Conservation (phyloP, 768 basidiomycete species). For the Macrolepiota fuliginosa region DNA sequence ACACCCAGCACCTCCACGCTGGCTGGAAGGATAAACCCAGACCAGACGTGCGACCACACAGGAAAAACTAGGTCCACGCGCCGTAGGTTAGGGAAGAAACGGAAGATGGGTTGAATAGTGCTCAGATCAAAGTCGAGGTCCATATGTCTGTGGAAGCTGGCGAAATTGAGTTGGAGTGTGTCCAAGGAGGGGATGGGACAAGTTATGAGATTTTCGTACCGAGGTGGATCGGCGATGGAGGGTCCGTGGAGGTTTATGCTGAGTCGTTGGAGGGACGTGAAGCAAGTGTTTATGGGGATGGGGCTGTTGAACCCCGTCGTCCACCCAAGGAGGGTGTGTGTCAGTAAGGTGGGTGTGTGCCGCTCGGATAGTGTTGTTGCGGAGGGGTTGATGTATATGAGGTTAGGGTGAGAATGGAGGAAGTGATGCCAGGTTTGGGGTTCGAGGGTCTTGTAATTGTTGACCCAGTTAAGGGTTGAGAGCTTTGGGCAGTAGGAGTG, state of each 20-base stretch:
- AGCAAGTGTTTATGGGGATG: background rate
- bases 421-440: constrained; percentile 15
- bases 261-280: background rate
- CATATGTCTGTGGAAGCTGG: background rate
- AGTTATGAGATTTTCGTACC: background rate
- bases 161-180: constrained; percentile 15
- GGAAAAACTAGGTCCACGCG: constrained; percentile 2
- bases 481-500: constrained; percentile 13
- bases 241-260: background rate
- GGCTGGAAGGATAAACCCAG: background rate
- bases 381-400: constrained; percentile 16
- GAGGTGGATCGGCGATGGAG: background rate
- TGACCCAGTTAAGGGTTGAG: constrained; percentile 17
- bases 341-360: background rate
- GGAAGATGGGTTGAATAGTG: background rate
- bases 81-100: background rate
- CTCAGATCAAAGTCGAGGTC: background rate
- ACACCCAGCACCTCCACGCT: background rate
- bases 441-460: background rate
- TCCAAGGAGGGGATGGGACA: constrained; percentile 8
- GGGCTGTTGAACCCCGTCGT: background rate
- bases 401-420: constrained; percentile 12
- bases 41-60: background rate
- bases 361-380: background rate
- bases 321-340: background rate